Evolutionary conservation across 2,329 filamentous ascomycete species (phyloP), one percentile per base, ranked within the genome.

Genomic region (Metarhizium humberi): DNA sequence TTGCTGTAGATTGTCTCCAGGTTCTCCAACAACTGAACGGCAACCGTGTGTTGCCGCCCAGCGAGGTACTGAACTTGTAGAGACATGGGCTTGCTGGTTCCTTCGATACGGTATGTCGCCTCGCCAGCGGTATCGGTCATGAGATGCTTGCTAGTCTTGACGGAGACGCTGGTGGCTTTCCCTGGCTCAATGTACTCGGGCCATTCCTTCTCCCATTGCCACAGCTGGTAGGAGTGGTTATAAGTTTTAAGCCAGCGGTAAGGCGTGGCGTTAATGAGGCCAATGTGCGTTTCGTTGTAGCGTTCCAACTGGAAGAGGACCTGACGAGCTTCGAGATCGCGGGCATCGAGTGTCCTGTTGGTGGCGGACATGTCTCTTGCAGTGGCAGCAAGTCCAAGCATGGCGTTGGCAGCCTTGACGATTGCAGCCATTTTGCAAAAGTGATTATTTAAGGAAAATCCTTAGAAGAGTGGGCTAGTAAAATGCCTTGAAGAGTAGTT

Each of bases 201-300:
- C 61, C 64, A 67, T 3, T 29, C 5, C 6, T 47, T 25, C 3
- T 59, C 30, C 65, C 66, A 67, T 4, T 46, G 1, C 13, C 4
- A 10, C 40, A 64, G 50, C 48, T 65, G 61, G 49, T 66, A 64
- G 0, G 53, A 51, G 53, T 59, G 55, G 1, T 54, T 55, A 57
- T 59, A 61, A 0, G 48, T 59, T 46, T 53, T 61, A 6, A 47
- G 42, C 67, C 67, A 71, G 32, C 49, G 55, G 57, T 67, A 70
- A 3, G 69, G 69, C 6, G 66, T 70, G n/a, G 61, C 63, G 55
- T 71, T 71, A 63, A 70, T 57, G 49, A 71, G 55, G 2, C 55
- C 58, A 38, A 70, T 53, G 50, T 51, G 55, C 16, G 61, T 63
- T 20, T 45, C n/a, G 42, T 45, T 18, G 18, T 45, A 14, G n/a